phyloP scores from a whole-genome alignment of 2,329 filamentous ascomycete genomes.

The Lachnellula willkommii region DNA sequence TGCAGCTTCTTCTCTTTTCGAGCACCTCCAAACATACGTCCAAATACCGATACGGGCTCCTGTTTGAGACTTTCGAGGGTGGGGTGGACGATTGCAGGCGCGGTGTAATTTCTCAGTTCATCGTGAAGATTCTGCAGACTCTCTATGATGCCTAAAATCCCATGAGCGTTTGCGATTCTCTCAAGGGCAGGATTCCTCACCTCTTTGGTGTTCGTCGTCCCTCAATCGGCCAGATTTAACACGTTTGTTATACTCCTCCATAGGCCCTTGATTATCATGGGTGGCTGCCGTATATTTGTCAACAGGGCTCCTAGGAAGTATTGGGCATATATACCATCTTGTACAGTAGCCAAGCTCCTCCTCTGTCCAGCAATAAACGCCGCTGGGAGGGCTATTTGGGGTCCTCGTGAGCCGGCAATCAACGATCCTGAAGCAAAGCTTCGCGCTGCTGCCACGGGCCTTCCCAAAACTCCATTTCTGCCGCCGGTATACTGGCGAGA shows the following conservation, averaged over 20 bases:
- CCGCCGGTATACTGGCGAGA: slow-evolving; percentile 4
- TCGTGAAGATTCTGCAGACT: slow-evolving; percentile 85
- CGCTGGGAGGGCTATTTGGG: slow-evolving; percentile 20
- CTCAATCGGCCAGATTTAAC: slow-evolving; percentile 68
- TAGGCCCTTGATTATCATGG: slow-evolving; percentile 52
- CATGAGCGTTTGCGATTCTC: background rate
- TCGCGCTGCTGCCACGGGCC: background rate
- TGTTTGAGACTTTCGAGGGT: slow-evolving; percentile 64
- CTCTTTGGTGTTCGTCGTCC: slow-evolving; percentile 88
- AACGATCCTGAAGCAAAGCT: background rate
- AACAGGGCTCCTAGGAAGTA: background rate
- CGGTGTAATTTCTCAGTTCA: slow-evolving; percentile 67
- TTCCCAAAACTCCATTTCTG: background rate
- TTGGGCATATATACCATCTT: slow-evolving; percentile 22
- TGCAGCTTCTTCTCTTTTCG: slow-evolving; percentile 34
- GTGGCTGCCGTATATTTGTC: slow-evolving; percentile 17
- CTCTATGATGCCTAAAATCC: slow-evolving; percentile 69
- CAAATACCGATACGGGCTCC: slow-evolving; percentile 47
- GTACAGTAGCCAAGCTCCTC: slow-evolving; percentile 25
- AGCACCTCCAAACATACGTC: slow-evolving; percentile 54
- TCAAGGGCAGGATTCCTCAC: slow-evolving; percentile 40
- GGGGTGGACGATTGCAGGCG: slow-evolving; percentile 71
- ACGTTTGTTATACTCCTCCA: slow-evolving; percentile 81
- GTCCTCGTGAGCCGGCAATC: background rate
- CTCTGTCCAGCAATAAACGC: slow-evolving; percentile 27